Percentiles rank a stretch among this genome's conserved stretches.
phyloP scores from a whole-genome alignment of 2,329 filamentous ascomycete species.

The Fusarium sp. region DNA sequence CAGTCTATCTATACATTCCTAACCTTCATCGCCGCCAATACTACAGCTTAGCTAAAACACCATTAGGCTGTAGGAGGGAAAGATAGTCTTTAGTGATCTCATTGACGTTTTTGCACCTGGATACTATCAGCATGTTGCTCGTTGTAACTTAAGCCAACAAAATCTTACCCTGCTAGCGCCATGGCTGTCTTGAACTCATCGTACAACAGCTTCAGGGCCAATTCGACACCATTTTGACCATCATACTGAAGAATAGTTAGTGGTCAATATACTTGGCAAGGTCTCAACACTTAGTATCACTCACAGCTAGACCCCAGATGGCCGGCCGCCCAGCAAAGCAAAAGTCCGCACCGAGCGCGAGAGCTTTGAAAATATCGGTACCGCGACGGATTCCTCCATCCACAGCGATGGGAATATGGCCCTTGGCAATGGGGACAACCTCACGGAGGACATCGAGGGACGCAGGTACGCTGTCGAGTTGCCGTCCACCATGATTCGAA shows the following conservation, averaged over 20 bases:
- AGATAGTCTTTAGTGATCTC: too few relatives aligned
- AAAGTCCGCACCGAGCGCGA: conserved; percentile 13
- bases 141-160: background rate
- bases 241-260: background rate
- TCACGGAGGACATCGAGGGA: conserved; percentile 56
- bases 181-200: background rate
- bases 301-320: background rate
- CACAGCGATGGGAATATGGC: background rate
- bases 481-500: conserved; percentile 63
- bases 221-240: background rate
- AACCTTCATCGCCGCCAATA: too few relatives aligned
- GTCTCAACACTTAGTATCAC: background rate
- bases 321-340: conserved; percentile 2
- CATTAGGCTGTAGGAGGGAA: too few relatives aligned
- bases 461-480: conserved; percentile 61
- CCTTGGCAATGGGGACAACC: background rate
- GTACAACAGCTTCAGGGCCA: background rate
- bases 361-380: conserved; percentile 13
- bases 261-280: background rate
- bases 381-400: conserved; percentile 15
- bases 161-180: background rate
- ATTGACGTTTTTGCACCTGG: too few relatives aligned
- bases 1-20: too few relatives aligned
- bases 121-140: too few relatives aligned
- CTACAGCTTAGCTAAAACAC: too few relatives aligned